phyloP scores from a whole-genome alignment of 139 green algal genomes.

The Prasinococcaceae sp. region DNA sequence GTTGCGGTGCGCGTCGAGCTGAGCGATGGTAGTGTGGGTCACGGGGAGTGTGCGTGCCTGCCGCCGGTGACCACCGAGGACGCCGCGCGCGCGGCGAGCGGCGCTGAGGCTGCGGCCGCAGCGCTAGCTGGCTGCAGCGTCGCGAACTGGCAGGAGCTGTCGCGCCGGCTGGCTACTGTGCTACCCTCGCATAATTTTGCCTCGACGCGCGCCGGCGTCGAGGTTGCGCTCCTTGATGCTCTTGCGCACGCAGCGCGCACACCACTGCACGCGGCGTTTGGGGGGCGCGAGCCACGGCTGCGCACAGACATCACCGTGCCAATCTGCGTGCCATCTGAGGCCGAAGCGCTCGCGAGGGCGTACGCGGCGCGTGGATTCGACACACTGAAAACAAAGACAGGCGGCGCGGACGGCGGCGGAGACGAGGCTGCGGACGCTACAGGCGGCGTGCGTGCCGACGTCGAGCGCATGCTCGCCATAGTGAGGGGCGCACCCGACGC shows the following conservation, averaged over 20 bases:
- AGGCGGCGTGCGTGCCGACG: not conserved
- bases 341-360: not conserved
- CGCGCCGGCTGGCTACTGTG: not conserved
- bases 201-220: slow-evolving; percentile 6
- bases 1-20: slow-evolving; percentile 15
- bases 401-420: too few relatives aligned
- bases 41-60: slow-evolving; percentile 8
- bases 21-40: not conserved
- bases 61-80: slow-evolving; percentile 8
- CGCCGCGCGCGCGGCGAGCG: slow-evolving; percentile 4
- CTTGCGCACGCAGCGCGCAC: not conserved
- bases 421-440: too few relatives aligned
- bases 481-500: not conserved
- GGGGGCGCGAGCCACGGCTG: not conserved
- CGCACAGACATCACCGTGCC: slow-evolving; percentile 14
- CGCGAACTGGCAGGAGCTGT: not conserved
- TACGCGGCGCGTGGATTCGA: too few relatives aligned
- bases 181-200: slow-evolving; percentile 4
- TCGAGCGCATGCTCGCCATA: not conserved
- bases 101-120: not conserved
- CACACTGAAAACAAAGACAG: too few relatives aligned
- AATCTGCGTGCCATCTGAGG: not conserved
- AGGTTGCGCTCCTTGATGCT: slow-evolving; percentile 14
- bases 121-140: not conserved
- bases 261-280: slow-evolving; percentile 11